Evolutionary conservation across 192 early-diverging fungal species (phyloP).

Genomic region (Dissophora globulifera): DNA sequence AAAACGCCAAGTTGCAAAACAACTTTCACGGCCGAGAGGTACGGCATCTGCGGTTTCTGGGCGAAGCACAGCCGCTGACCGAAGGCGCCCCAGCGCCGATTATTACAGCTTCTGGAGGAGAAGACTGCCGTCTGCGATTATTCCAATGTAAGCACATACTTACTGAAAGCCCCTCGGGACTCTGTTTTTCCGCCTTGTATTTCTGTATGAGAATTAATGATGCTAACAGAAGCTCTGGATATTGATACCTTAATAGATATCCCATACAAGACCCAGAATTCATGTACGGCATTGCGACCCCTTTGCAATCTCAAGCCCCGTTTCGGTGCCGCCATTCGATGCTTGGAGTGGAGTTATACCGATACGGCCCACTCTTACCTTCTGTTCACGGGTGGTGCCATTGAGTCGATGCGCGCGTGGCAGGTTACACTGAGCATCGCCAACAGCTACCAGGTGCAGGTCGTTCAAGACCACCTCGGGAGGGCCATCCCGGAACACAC

Average conservation of each 20-base stretch:
- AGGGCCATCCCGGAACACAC: constrained; percentile 26
- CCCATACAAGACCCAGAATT: constrained; percentile 52
- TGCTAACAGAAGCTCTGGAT: too few species aligned
- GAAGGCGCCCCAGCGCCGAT: constrained; percentile 35
- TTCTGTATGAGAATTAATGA: too few species aligned
- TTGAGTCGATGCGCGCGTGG: constrained; percentile 51
- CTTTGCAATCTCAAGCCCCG: constrained; percentile 48
- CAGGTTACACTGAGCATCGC: constrained; percentile 45
- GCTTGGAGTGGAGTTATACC: constrained; percentile 46
- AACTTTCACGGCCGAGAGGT: constrained; percentile 74
- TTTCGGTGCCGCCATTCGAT: constrained; percentile 40
- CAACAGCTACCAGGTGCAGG: constrained; percentile 43
- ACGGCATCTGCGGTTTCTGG: constrained; percentile 62
- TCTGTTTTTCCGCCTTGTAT: too few species aligned
- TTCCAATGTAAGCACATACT: constrained; percentile 58
- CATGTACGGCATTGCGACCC: constrained; percentile 34
- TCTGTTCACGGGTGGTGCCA: constrained; percentile 45
- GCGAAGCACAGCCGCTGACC: constrained; percentile 22
- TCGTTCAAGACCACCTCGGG: constrained; percentile 18
- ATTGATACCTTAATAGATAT: too few species aligned
- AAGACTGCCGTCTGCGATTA: constrained; percentile 64
- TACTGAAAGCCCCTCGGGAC: not conserved
- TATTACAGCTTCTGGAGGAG: constrained; percentile 66
- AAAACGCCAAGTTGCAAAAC: constrained; percentile 67
- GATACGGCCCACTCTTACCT: constrained; percentile 27